Conservation (phyloP, 2,329 filamentous ascomycete species). For the Neurospora sp. region DNA sequence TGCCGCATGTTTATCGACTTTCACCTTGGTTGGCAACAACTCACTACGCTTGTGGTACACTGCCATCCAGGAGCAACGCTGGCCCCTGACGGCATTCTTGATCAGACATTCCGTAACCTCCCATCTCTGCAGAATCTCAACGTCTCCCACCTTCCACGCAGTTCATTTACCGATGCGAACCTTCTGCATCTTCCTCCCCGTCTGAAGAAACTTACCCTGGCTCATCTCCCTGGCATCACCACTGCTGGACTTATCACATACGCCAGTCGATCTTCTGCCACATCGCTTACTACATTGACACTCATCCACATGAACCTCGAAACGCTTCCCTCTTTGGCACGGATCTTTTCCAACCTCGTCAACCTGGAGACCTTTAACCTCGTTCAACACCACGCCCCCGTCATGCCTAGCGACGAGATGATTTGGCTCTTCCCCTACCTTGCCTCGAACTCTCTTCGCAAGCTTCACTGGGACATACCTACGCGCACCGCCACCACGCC, state of each 20-base stretch:
- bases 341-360: slow-evolving; percentile 47
- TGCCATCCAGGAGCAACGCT: slow-evolving; percentile 46
- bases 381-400: slow-evolving; percentile 44
- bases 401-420: slow-evolving; percentile 44
- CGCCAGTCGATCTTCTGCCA: slow-evolving; percentile 38
- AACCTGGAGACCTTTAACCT: slow-evolving; percentile 41
- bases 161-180: slow-evolving; percentile 47
- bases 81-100: slow-evolving; percentile 42
- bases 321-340: slow-evolving; percentile 46
- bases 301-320: slow-evolving; percentile 48
- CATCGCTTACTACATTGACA: slow-evolving; percentile 37
- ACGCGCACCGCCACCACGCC: slow-evolving; percentile 32
- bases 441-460: slow-evolving; percentile 41
- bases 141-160: slow-evolving; percentile 44
- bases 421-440: slow-evolving; percentile 58
- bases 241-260: slow-evolving; percentile 47
- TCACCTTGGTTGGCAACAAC: slow-evolving; percentile 45
- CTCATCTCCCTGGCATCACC: slow-evolving; percentile 46
- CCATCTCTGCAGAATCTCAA: slow-evolving; percentile 49
- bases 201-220: slow-evolving; percentile 45
- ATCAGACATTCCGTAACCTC: slow-evolving; percentile 38
- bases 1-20: slow-evolving; percentile 25
- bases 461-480: slow-evolving; percentile 54
- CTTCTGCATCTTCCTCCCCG: slow-evolving; percentile 42
- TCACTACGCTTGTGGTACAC: slow-evolving; percentile 49